phyloP scores from a whole-genome alignment of 2,329 filamentous ascomycete species.

The Phialophora verrucosa region DNA sequence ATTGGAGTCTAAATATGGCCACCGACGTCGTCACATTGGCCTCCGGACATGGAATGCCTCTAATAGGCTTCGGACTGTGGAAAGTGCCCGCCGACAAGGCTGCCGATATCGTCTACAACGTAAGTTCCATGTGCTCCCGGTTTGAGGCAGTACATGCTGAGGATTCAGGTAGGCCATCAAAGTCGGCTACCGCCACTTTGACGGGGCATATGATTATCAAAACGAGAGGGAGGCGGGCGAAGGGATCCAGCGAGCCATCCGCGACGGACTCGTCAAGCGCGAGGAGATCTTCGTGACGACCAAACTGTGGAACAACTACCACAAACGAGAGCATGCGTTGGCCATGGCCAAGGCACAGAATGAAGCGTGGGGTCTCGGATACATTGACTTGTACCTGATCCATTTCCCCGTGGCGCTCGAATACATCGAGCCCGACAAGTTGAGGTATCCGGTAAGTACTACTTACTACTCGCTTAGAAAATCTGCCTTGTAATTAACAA shows the following conservation, averaged over 20 bases:
- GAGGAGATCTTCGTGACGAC: conserved; percentile 90
- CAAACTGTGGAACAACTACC: conserved; percentile 93
- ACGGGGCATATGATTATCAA: conserved; percentile 69
- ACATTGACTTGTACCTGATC: conserved; percentile 88
- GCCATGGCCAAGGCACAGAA: conserved; percentile 67
- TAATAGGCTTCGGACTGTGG: no score
- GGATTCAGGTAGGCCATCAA: no score
- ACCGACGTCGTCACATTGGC: no score
- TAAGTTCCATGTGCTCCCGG: no score
- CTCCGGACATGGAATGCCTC: no score
- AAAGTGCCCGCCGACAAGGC: no score
- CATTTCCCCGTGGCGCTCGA: conserved; percentile 71
- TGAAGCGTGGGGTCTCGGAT: conserved; percentile 81
- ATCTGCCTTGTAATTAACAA: not conserved
- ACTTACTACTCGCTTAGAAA: conserved; percentile 62
- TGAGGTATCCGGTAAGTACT: no score
- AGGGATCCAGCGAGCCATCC: conserved; percentile 78
- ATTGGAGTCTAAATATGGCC: no score
- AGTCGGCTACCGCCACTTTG: no score
- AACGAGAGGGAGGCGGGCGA: conserved; percentile 80
- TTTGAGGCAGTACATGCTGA: no score
- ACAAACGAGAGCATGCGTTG: conserved; percentile 47
- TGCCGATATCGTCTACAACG: no score
- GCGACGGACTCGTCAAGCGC: conserved; percentile 79
- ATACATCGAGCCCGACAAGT: no score